A percentile compares a stretch with the other conserved stretches of the same genome.
These are phyloP conservation scores for Podaxis rugospora DNA, from an alignment of 768 basidiomycete genomes.

Conservation along the genomic window DNA sequence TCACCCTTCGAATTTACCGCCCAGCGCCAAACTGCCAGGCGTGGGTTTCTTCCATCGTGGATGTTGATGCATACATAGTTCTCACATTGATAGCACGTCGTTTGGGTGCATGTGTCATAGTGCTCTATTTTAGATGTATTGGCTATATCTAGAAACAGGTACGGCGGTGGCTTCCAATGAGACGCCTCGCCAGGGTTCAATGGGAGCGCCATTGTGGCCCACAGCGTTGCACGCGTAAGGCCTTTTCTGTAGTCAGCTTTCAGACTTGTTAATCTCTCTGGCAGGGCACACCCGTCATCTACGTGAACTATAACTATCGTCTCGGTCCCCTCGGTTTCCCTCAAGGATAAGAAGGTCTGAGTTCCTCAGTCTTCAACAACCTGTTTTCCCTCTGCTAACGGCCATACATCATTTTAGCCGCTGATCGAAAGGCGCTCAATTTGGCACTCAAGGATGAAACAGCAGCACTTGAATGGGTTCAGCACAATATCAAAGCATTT, in stretches of 20 bases:
- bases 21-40: constrained; percentile 31
- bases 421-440: constrained; percentile 33
- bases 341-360: constrained; percentile 29
- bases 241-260: neutral
- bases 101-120: constrained; percentile 30
- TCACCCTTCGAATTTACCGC: constrained; percentile 34
- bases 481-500: constrained; percentile 53
- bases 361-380: neutral
- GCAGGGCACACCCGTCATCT: constrained; percentile 41
- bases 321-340: constrained; percentile 46
- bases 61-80: neutral
- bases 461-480: constrained; percentile 49
- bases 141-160: constrained; percentile 16
- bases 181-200: constrained; percentile 26
- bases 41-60: constrained; percentile 19
- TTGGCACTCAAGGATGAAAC: constrained; percentile 43
- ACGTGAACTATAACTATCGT: constrained; percentile 36
- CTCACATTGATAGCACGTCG: constrained; percentile 20
- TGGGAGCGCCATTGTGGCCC: constrained; percentile 30
- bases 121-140: neutral
- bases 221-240: constrained; percentile 30
- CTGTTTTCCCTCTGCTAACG: neutral
- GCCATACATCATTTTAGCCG: constrained; percentile 20
- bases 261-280: neutral
- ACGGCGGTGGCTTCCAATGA: constrained; percentile 28